These are phyloP conservation scores for Apophysomyces elegans DNA, from an alignment of 371 early-diverging fungal genomes.

Conservation along the genomic window DNA sequence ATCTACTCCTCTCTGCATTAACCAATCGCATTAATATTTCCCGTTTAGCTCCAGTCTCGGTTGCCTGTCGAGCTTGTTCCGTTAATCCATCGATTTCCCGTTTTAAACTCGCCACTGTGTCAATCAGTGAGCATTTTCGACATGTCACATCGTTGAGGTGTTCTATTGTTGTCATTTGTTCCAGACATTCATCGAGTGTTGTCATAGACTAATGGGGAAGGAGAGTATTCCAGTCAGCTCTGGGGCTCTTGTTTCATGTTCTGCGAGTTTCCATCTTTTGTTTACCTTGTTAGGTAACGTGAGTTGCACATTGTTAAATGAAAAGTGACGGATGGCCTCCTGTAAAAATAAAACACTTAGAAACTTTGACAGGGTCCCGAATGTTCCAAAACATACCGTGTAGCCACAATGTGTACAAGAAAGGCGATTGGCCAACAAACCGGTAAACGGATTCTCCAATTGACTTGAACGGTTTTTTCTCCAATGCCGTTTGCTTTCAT, in stretches of 20 bases:
- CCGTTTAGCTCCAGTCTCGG: conserved; percentile 35
- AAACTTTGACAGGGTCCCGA: background rate
- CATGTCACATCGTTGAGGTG: conserved; percentile 75
- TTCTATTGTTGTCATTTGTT: conserved; percentile 68
- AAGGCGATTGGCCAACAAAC: conserved; percentile 70
- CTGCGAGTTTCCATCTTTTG: background rate
- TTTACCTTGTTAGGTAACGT: conserved; percentile 63
- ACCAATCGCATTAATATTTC: conserved; percentile 31
- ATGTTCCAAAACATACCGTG: conserved; percentile 44
- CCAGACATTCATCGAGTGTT: conserved; percentile 66
- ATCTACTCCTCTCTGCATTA: conserved; percentile 28
- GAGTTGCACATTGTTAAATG: conserved; percentile 73
- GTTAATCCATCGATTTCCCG: conserved; percentile 47
- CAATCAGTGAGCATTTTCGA: conserved; percentile 68
- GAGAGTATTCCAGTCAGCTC: background rate
- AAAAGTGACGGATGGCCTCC: conserved; percentile 77
- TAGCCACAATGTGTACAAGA: conserved; percentile 81
- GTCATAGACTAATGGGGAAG: conserved; percentile 39
- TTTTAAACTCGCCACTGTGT: conserved; percentile 41
- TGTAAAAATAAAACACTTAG: conserved; percentile 17
- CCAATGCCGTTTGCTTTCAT: conserved; percentile 9
- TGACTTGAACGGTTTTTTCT: conserved; percentile 14
- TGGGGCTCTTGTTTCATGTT: background rate
- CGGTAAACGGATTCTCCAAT: conserved; percentile 66
- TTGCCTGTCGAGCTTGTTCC: conserved; percentile 40